Evolutionary conservation across 805 yeast species (phyloP), one percentile per base, ranked within the genome.

Genomic region (Kuraishia piskuri): DNA sequence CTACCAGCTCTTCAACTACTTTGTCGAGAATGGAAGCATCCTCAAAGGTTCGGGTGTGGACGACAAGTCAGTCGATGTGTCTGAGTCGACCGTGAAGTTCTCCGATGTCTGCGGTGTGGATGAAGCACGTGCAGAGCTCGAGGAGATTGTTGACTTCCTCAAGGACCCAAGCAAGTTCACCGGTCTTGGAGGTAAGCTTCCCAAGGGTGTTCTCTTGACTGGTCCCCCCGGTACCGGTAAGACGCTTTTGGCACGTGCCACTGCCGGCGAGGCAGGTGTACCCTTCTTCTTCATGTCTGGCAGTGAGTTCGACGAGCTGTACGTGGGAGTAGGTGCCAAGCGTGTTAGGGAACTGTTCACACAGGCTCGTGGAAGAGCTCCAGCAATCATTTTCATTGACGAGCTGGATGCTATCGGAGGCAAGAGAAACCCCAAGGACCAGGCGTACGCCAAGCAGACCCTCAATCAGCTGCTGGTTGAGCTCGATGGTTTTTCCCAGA

Each of bases 171-270:
- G 96, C 20, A 88, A 89, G 68, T 94, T 90, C 72, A 95, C 97
- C 51, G 96, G 96, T 1, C 78, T 94, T 50, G 99, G 99, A 59
- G 99, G 99, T 51, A 91, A 91, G 69, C 77, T 94, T 62, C 98
- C 99, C 55, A 94, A 92, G 68, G 99, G 99, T 76, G 96, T 94
- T 6, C 74, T 94, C 55, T 76, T 92, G 58, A 94, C 98, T 12
- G 99, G 99, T 49, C 99, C 99, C 44, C 99, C 99, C 46, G 99
- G 99, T 71, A 92, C 99, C 5, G 99, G 99, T 80, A 92, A 94
- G 68, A 94, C 99, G 1, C 75, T 92, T 59, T 79, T 94, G 58
- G 98, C 98, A 0, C 83, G 98, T 62, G 98, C 99, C 25, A 95
- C 97, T 26, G 99, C 99, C 7, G 98, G 98, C 58, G 98, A 92